Conservation (phyloP, 2,329 filamentous ascomycete species). For the Magnaporthiopsis poae region DNA sequence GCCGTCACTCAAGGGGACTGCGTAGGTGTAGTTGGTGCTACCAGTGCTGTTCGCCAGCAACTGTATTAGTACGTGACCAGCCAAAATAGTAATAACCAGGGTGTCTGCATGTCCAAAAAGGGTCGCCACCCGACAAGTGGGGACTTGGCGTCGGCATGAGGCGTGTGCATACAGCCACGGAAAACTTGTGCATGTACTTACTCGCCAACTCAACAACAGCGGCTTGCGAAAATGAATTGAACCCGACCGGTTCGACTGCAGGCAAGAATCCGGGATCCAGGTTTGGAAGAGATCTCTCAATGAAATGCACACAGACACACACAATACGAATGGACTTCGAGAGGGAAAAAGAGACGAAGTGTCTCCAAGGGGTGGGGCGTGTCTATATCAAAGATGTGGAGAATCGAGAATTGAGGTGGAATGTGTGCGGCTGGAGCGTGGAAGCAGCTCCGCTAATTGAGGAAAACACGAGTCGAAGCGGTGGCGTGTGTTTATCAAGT, state of each 20-base stretch:
- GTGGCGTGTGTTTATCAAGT: not conserved
- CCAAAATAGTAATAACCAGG: not conserved
- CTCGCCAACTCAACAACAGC: not conserved
- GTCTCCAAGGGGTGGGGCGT: not conserved
- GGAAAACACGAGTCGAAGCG: not conserved
- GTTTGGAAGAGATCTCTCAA: not conserved
- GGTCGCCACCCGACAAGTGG: not conserved
- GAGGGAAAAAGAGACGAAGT: not conserved
- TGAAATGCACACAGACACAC: not conserved
- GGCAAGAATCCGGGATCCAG: not conserved
- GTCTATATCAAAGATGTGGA: not conserved
- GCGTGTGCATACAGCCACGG: not conserved
- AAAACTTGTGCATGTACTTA: not conserved
- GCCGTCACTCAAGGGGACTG: not conserved
- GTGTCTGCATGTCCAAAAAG: not conserved
- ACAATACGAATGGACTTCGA: not conserved
- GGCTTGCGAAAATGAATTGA: not conserved
- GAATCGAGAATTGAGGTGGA: not conserved
- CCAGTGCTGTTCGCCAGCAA: not conserved
- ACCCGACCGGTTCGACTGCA: too few species aligned
- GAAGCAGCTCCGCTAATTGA: not conserved
- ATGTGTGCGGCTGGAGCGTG: not conserved
- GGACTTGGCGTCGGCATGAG: not conserved
- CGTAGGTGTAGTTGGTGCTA: not conserved
- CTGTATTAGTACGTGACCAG: not conserved